Evolutionary conservation across 805 yeast species (phyloP).

Genomic region (Saccharomycopsis olivae): DNA sequence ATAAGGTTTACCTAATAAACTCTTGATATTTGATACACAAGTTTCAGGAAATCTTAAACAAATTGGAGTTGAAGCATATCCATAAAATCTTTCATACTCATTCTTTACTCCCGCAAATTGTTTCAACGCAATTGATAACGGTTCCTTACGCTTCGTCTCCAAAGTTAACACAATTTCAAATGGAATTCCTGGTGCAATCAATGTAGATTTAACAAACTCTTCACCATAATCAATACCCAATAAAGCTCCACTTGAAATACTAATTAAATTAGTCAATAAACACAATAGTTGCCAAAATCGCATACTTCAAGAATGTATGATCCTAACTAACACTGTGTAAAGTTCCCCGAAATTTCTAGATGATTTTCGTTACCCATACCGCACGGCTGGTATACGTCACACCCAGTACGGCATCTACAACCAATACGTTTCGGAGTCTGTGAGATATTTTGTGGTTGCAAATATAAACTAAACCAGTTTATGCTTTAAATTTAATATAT

Average conservation of each 20-base stretch:
- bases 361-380: constrained; percentile 10
- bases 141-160: constrained; percentile 86
- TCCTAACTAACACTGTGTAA: not conserved
- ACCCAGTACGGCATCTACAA: no score
- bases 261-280: no score
- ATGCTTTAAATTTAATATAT: no score
- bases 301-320: not conserved
- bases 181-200: constrained; percentile 84
- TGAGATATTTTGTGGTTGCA: no score
- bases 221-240: constrained; percentile 87
- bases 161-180: constrained; percentile 82
- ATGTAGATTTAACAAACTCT: constrained; percentile 74
- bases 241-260: constrained; percentile 51
- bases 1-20: constrained; percentile 53
- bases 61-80: constrained; percentile 60
- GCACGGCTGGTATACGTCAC: no score
- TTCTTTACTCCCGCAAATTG: constrained; percentile 25
- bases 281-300: no score
- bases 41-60: constrained; percentile 66
- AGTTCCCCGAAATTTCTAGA: not conserved
- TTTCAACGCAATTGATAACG: constrained; percentile 64
- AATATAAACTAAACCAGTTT: no score
- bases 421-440: no score
- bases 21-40: constrained; percentile 58
- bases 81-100: constrained; percentile 63